A percentile compares a stretch with the other conserved stretches of the same genome.
Conservation (phyloP, 495 filamentous ascomycete genomes). For the Penicillium roqueforti region DNA sequence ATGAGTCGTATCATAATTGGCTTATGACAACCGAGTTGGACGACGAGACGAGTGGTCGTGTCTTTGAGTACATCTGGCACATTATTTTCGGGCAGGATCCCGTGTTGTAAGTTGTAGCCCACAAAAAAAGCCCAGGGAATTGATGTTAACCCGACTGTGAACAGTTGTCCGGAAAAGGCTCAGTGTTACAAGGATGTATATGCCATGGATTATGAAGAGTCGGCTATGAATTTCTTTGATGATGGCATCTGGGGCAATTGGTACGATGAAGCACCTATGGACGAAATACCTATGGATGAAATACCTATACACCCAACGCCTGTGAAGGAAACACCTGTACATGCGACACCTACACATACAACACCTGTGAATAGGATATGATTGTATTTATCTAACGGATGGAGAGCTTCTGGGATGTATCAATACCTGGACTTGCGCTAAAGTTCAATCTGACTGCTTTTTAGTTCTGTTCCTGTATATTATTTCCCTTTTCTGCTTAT, state of each 20-base stretch:
- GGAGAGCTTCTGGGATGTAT: background rate
- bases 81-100: constrained; percentile 51
- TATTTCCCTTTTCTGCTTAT: background rate
- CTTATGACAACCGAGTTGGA: constrained; percentile 53
- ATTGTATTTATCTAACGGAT: constrained; percentile 3
- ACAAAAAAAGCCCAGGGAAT: background rate
- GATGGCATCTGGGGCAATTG: constrained; percentile 7
- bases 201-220: constrained; percentile 17
- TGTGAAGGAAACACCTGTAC: background rate
- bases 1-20: constrained; percentile 56
- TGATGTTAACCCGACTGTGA: constrained; percentile 5
- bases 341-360: background rate
- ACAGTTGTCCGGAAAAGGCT: constrained; percentile 30
- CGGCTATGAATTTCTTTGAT: background rate
- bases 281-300: background rate
- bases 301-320: background rate
- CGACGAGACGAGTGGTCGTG: constrained; percentile 55
- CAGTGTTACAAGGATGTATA: constrained; percentile 35
- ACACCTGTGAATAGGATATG: background rate
- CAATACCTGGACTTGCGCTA: background rate
- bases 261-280: constrained; percentile 1
- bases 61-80: constrained; percentile 75
- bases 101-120: constrained; percentile 31
- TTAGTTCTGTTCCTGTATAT: background rate
- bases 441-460: background rate